Conservation (phyloP, 192 early-diverging fungal genomes). For the Rhizophagus sp. region DNA sequence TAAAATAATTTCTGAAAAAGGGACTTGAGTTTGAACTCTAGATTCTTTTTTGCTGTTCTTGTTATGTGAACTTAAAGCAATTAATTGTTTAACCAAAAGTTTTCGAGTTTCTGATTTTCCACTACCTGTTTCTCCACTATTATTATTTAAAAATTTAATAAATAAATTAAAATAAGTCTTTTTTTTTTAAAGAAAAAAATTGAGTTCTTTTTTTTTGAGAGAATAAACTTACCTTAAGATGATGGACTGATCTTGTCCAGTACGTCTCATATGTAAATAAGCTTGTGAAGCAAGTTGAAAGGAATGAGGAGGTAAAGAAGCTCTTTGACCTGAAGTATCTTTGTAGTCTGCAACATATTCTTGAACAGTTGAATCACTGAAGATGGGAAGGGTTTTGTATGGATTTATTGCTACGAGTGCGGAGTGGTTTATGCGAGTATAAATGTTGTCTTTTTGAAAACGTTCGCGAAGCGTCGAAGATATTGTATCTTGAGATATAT, state of each 20-base stretch:
- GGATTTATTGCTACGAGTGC: constrained; percentile 74
- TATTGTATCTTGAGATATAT: constrained; percentile 38
- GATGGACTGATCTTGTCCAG: constrained; percentile 87
- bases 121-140: constrained; percentile 80
- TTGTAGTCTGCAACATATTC: constrained; percentile 76
- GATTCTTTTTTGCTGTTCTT: constrained; percentile 72
- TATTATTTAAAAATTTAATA: background rate
- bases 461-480: constrained; percentile 51
- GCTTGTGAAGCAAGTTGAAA: constrained; percentile 84
- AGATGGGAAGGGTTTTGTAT: constrained; percentile 51
- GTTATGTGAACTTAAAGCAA: constrained; percentile 64
- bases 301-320: constrained; percentile 69
- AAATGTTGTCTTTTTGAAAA: constrained; percentile 58
- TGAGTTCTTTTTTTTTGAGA: too few species aligned
- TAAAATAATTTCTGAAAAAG: constrained; percentile 70
- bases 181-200: background rate
- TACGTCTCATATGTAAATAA: constrained; percentile 85
- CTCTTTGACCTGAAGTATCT: constrained; percentile 54
- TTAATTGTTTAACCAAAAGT: constrained; percentile 64
- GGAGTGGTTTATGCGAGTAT: constrained; percentile 68
- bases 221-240: constrained; percentile 73
- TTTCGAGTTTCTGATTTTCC: constrained; percentile 85
- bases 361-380: constrained; percentile 63
- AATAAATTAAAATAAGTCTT: background rate
- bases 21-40: constrained; percentile 67